Evolutionary conservation across 306 rosid genomes (phyloP).

Genomic region (Citrullus mucosospermus): DNA sequence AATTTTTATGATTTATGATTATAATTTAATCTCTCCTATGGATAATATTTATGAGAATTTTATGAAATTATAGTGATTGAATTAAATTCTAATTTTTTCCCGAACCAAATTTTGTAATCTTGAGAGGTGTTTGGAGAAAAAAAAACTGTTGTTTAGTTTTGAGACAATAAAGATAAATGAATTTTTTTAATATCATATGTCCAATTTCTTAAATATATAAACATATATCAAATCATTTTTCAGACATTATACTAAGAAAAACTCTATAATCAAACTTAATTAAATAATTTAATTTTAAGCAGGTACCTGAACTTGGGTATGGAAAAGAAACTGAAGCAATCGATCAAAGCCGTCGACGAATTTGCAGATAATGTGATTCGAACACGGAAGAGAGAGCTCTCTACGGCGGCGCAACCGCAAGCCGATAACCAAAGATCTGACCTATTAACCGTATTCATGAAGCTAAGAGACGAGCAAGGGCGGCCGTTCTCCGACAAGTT

Average conservation of each 20-base stretch:
- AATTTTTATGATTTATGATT: too few relatives aligned
- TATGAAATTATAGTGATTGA: too few relatives aligned
- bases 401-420: neutral
- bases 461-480: slow-evolving; percentile 58
- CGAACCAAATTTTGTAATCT: too few relatives aligned
- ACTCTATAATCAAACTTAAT: neutral
- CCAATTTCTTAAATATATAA: too few relatives aligned
- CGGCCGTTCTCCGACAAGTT: slow-evolving; percentile 55
- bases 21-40: too few relatives aligned
- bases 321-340: slow-evolving; percentile 45
- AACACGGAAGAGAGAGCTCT: slow-evolving; percentile 58
- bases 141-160: too few relatives aligned
- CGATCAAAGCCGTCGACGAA: slow-evolving; percentile 54
- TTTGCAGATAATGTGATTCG: slow-evolving; percentile 65
- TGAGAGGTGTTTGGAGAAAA: too few relatives aligned
- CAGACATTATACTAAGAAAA: neutral
- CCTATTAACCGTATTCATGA: slow-evolving; percentile 60
- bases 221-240: neutral
- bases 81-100: too few relatives aligned
- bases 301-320: slow-evolving; percentile 41
- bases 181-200: too few relatives aligned
- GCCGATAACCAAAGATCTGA: slow-evolving; percentile 24
- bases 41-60: too few relatives aligned
- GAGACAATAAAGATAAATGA: too few relatives aligned
- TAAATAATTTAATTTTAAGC: neutral